A percentile compares a stretch with the other conserved stretches of the same genome.
Conservation (phyloP, 1,139 yeast genomes). For the Pichia sp. region DNA sequence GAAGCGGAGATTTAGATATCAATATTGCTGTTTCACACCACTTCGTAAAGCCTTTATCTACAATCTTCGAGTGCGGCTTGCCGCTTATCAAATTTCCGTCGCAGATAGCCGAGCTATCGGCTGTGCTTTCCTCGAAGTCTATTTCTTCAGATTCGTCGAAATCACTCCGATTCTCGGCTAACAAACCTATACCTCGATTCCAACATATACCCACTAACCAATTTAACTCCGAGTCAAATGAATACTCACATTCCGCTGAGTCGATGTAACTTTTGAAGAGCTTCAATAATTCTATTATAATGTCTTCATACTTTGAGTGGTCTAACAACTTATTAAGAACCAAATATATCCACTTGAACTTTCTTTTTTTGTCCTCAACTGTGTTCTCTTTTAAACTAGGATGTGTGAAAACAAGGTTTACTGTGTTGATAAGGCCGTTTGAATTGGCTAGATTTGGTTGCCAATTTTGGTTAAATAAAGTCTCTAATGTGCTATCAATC, state of each 20-base stretch:
- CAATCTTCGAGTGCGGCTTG: too few relatives aligned
- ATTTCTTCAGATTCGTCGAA: neutral
- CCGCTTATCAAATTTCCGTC: neutral
- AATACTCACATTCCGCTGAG: neutral
- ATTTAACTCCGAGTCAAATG: slow-evolving; percentile 19
- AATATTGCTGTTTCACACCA: neutral
- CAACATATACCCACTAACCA: slow-evolving; percentile 26
- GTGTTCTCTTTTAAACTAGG: too few relatives aligned
- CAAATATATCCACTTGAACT: slow-evolving; percentile 8
- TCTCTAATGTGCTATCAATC: too few relatives aligned
- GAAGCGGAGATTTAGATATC: neutral
- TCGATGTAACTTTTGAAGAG: neutral
- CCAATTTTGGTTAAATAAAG: too few relatives aligned
- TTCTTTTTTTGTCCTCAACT: too few relatives aligned
- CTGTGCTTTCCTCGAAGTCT: neutral
- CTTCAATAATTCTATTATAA: neutral
- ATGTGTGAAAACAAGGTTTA: too few relatives aligned
- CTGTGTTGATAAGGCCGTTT: too few relatives aligned
- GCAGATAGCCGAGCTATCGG: neutral
- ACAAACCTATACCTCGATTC: slow-evolving; percentile 20
- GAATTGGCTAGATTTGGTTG: too few relatives aligned
- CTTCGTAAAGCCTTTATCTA: neutral
- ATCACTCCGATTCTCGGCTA: neutral
- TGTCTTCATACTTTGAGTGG: neutral
- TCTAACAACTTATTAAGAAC: neutral